Evolutionary conservation across 768 basidiomycete species (phyloP).

Genomic region (Agaricus sinodeliciosus): DNA sequence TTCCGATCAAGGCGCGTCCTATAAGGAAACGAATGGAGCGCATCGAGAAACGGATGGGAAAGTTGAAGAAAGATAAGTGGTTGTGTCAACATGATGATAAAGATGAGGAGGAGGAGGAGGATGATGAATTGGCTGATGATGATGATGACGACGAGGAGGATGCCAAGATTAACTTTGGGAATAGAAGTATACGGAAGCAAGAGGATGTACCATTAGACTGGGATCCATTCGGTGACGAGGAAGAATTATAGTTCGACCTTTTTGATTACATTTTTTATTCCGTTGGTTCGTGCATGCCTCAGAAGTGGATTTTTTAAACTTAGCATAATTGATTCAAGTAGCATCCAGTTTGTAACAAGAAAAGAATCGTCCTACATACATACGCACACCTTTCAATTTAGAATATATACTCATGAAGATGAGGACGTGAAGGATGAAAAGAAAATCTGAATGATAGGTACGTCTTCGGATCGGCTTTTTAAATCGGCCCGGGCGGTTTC

Average conservation of each 20-base stretch:
- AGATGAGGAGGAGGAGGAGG: conserved; percentile 18
- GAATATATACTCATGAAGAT: background rate
- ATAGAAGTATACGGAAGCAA: conserved; percentile 5
- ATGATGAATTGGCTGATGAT: conserved; percentile 11
- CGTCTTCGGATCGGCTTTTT: too few relatives aligned
- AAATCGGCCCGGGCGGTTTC: too few relatives aligned
- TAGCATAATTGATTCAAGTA: background rate
- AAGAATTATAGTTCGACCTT: conserved; percentile 17
- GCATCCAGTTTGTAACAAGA: background rate
- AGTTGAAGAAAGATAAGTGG: conserved; percentile 25
- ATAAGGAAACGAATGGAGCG: conserved; percentile 29
- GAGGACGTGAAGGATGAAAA: too few relatives aligned
- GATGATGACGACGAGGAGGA: conserved; percentile 8
- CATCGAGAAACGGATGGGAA: conserved; percentile 21
- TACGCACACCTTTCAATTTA: background rate
- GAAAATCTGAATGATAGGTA: too few relatives aligned
- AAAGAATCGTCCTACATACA: background rate
- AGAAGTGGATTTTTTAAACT: background rate
- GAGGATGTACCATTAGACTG: conserved; percentile 17
- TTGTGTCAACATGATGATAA: conserved; percentile 25
- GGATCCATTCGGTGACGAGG: conserved; percentile 26
- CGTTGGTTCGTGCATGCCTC: background rate
- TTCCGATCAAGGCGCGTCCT: conserved; percentile 31
- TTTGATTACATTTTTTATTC: background rate
- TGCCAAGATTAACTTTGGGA: background rate